Evolutionary conservation across 2,329 filamentous ascomycete genomes (phyloP), one percentile per base, ranked within the genome.

Genomic region (Penicillium sp.): DNA sequence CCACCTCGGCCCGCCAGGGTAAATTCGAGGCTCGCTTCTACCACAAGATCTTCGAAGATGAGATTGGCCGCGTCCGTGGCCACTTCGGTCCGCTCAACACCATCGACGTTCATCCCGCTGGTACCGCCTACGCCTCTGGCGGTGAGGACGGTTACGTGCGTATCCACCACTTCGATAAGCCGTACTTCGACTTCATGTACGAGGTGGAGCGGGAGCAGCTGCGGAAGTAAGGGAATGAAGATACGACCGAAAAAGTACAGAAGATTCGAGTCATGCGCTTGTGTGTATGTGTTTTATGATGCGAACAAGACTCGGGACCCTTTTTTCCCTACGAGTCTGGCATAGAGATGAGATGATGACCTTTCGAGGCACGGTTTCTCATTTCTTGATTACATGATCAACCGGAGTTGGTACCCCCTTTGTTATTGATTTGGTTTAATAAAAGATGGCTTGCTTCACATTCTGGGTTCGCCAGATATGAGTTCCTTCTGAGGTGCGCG

Each of bases 1-100:
- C 90, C 48, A 97, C 94, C 46, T 88, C 88, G 30, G 87, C 91
- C 44, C 85, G 94, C 62, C 94, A 99, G 81, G 94, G 94, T 78
- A 97, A 97, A 79, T 99, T 99, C 80, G 94, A 99, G 77, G 94
- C 94, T 40, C 87, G 94, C 62, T 99, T 99, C 83, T 99, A 96
- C 82, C 94, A 99, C 86, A 97, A 95, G 83, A 88, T 99, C 73
- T 97, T 99, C 73, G 91, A 96, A 77, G 92, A 99, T 76, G 94
- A 99, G 80, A 92, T 97, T 68, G 94, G 94, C 64, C 88, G 94
- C 80, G 94, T 99, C 60, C 85, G 91, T 71, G 94, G 94, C 58
- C 94, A 99, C 76, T 99, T 99, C 76, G 94, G 94, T 71, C 94
- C 89, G 62, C 81, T 96, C 57, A 96, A 99, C 82, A 96, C 94